phyloP scores from a whole-genome alignment of 805 yeast species.

The Saccharomycopsis amapae region DNA sequence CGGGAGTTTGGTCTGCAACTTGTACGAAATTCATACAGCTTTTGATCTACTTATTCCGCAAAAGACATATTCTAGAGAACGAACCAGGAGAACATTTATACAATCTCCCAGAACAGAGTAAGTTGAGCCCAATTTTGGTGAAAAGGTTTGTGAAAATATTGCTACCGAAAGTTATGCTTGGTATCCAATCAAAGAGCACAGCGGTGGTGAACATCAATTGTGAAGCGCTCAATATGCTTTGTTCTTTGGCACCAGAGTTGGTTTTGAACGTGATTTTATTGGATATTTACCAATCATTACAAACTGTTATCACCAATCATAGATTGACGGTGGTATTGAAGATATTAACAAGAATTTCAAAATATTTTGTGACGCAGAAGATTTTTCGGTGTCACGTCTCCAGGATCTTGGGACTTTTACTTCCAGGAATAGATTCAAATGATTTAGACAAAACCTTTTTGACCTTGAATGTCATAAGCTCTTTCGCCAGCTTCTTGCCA shows the following conservation, averaged over 20 bases:
- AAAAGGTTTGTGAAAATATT: constrained; percentile 44
- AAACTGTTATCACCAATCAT: constrained; percentile 65
- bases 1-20: constrained; percentile 79
- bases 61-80: constrained; percentile 46
- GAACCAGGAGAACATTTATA: constrained; percentile 24
- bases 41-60: constrained; percentile 52
- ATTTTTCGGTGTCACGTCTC: constrained; percentile 72
- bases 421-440: constrained; percentile 84
- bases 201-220: constrained; percentile 51
- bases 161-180: constrained; percentile 50
- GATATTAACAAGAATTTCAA: constrained; percentile 54
- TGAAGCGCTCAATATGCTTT: constrained; percentile 52
- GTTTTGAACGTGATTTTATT: constrained; percentile 49
- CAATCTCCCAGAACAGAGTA: constrained; percentile 30
- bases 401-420: constrained; percentile 56
- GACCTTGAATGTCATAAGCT: constrained; percentile 61
- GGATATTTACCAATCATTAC: constrained; percentile 72
- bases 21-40: constrained; percentile 60
- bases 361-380: constrained; percentile 58
- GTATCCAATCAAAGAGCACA: constrained; percentile 70
- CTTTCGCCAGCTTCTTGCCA: constrained; percentile 68
- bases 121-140: constrained; percentile 33
- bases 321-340: constrained; percentile 68
- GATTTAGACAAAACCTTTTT: constrained; percentile 69
- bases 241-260: constrained; percentile 50